Evolutionary conservation across 352 stramenopile species (phyloP), one percentile per base, ranked within the genome.

Genomic region (Pythium folliculosum): DNA sequence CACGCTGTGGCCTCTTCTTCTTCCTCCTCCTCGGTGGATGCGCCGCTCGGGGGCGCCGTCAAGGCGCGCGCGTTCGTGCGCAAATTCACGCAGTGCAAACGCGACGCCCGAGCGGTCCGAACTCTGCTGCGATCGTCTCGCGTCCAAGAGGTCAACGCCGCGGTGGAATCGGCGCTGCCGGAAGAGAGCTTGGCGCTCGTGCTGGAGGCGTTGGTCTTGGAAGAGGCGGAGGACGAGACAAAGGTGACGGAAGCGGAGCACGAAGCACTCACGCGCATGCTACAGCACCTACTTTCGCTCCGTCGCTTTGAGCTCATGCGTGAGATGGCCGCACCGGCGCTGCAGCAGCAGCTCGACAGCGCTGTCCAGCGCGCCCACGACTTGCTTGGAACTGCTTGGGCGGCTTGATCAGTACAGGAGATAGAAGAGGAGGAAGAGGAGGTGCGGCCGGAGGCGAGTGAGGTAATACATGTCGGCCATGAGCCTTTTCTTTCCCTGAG

Each of bases 121-220:
- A 38, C 32, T 37, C 50, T 67, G 35, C 49, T 67, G 13, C 35
- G 16, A 12, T 30, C 23, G 3, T 30, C 51, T 13, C 23, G 12
- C 1, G 22, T 35, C 16, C 17, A 25, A 1, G 52, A 56, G 21
- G 53, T 68, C 9, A 22, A 45, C 10, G 54, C 52, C 4, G 62
- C 62, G 9, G 43, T 61, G 3, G 52, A 68, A 21, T 40, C 62
- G n/a, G 40, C 21, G 13, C 52, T 68, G 5, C 53, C 62, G 4
- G 53, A 68, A 21, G 44, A 60, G 16, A 49, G 27, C 9, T 22
- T 68, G 7, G 25, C 30, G 30, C 30, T 40, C n/a, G 53, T 60
- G 21, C 62, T 68, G 6, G 62, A 48, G 25, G 51, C 45, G 19
- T 22, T 68, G 40, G 53, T 61, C 25, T 9, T 25, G 12, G n/a